Evolutionary conservation across 192 early-diverging fungal genomes (phyloP).

Genomic region (Podochytrium sp.): DNA sequence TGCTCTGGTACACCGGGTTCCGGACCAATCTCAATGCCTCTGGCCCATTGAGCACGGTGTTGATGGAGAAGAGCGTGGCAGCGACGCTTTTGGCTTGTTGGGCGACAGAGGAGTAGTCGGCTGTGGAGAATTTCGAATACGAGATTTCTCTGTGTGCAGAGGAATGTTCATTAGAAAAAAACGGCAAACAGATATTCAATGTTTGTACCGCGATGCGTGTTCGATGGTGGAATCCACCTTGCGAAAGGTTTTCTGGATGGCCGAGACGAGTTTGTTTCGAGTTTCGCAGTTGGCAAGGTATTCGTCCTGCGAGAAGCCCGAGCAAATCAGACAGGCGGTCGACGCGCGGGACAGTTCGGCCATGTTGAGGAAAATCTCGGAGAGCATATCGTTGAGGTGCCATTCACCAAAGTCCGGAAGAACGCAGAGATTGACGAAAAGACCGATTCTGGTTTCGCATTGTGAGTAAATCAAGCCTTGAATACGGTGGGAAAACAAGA

Average conservation of each 20-base stretch:
- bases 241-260: neutral
- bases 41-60: neutral
- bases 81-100: neutral
- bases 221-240: neutral
- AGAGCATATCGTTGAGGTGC: neutral
- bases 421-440: slow-evolving; percentile 13
- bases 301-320: neutral
- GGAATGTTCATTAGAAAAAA: no score
- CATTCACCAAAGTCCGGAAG: slow-evolving; percentile 26
- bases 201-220: neutral
- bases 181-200: no score
- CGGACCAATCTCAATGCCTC: no score
- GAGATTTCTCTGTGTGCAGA: no score
- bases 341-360: neutral
- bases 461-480: no score
- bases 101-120: neutral
- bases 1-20: neutral
- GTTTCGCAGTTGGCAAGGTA: neutral
- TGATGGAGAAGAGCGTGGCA: neutral
- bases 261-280: neutral
- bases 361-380: neutral
- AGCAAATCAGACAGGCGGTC: neutral
- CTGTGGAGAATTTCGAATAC: slow-evolving; percentile 13
- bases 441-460: slow-evolving; percentile 14
- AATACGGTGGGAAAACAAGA: no score